Evolutionary conservation across 805 yeast species (phyloP).

Genomic region (Komagataella populi): DNA sequence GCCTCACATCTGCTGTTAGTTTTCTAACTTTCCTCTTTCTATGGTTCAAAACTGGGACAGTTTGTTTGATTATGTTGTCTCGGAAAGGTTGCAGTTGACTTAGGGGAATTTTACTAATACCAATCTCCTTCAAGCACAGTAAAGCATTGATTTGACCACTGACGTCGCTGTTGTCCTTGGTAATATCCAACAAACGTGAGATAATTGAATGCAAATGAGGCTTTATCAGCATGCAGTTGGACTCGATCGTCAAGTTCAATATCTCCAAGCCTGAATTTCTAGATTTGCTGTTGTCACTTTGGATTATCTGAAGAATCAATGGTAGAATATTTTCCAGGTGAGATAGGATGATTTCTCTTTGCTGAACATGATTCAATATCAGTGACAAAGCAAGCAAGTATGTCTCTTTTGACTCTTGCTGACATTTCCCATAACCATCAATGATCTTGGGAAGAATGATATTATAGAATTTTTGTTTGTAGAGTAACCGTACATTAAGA

Average conservation of each 20-base stretch:
- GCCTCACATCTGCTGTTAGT: conserved; percentile 69
- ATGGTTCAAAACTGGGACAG: conserved; percentile 54
- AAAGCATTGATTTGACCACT: conserved; percentile 44
- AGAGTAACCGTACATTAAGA: conserved; percentile 50
- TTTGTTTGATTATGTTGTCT: conserved; percentile 28
- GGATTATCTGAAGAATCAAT: conserved; percentile 50
- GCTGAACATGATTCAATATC: conserved; percentile 44
- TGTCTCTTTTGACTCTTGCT: conserved; percentile 17
- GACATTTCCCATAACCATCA: conserved; percentile 21
- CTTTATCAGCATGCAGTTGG: conserved; percentile 36
- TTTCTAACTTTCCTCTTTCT: conserved; percentile 61
- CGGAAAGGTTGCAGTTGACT: conserved; percentile 37
- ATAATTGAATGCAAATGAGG: conserved; percentile 44
- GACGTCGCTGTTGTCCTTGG: conserved; percentile 13
- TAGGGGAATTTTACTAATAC: conserved; percentile 23
- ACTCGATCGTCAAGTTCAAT: conserved; percentile 26
- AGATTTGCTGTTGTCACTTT: conserved; percentile 8
- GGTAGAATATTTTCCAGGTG: conserved; percentile 58
- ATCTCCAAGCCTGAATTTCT: conserved; percentile 13
- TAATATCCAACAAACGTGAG: conserved; percentile 33
- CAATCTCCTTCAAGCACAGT: conserved; percentile 38
- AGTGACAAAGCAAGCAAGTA: conserved; percentile 56
- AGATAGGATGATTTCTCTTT: conserved; percentile 47
- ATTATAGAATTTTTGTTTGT: conserved; percentile 71
- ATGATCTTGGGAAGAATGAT: conserved; percentile 43